These are phyloP conservation scores for Teunomyces panamensis DNA, from an alignment of 805 yeast species.

Conservation along the genomic window DNA sequence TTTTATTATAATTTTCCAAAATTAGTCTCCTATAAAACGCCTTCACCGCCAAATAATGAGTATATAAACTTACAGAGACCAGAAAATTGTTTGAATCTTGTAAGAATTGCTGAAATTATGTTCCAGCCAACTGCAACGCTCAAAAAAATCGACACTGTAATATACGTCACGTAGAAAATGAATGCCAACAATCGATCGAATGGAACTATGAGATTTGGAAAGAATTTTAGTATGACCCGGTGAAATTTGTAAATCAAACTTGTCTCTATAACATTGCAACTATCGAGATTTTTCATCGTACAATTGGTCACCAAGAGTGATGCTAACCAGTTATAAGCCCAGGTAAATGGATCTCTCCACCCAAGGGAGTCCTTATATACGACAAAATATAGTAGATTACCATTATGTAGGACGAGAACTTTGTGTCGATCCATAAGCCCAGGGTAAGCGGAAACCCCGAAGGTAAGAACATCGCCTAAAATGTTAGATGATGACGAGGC, in stretches of 20 bases:
- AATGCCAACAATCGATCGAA: neutral
- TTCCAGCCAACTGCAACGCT: neutral
- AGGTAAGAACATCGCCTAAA: neutral
- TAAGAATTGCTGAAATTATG: neutral
- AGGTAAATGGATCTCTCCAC: neutral
- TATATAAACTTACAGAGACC: neutral
- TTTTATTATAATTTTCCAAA: no score
- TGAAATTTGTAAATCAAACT: slow-evolving; percentile 1
- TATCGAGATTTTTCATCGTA: neutral
- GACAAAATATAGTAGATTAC: neutral
- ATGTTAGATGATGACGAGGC: neutral
- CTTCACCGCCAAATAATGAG: no score
- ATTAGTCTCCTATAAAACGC: no score
- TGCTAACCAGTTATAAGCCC: neutral
- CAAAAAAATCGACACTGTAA: neutral
- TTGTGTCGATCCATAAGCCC: neutral
- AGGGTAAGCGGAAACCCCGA: neutral
- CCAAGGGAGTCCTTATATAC: neutral
- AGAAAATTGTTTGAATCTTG: neutral
- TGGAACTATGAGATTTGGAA: neutral
- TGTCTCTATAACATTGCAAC: neutral
- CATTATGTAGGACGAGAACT: neutral
- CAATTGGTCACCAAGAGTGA: neutral
- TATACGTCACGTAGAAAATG: neutral
- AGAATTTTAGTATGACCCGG: neutral